Percentiles rank a stretch among this genome's conserved stretches.
phyloP scores from a whole-genome alignment of 352 stramenopile species.

The Globisporangium yorkense region DNA sequence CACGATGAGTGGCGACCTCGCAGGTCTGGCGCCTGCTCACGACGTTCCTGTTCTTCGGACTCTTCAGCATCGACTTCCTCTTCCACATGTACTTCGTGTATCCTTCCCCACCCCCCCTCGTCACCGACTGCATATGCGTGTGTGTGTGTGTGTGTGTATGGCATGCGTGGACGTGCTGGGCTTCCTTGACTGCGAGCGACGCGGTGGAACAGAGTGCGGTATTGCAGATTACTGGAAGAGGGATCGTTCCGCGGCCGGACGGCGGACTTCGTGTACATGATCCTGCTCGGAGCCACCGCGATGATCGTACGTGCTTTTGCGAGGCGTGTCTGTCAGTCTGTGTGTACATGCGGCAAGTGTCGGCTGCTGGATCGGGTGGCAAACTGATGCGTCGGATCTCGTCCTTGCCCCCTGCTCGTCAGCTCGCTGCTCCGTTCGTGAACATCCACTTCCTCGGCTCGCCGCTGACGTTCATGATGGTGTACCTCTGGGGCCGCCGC shows the following conservation, averaged over 20 bases:
- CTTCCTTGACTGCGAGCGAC: constrained; percentile 1
- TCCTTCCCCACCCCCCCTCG: constrained; percentile 27
- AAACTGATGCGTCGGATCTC: not conserved
- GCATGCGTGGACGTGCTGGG: not conserved
- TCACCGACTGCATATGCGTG: constrained; percentile 4
- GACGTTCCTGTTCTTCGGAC: constrained; percentile 99
- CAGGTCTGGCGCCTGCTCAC: constrained; percentile 95
- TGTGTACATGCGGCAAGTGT: too few species aligned
- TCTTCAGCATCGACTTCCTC: constrained; percentile 98
- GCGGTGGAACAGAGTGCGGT: constrained; percentile 64
- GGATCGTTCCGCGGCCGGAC: constrained; percentile 96
- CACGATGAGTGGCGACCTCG: too few species aligned
- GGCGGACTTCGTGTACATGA: constrained; percentile 97
- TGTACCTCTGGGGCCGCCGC: constrained; percentile 97
- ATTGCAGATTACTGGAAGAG: constrained; percentile 97
- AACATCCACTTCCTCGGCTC: constrained; percentile 97
- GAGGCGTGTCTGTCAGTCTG: too few species aligned
- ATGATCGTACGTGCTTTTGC: constrained; percentile 86
- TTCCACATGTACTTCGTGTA: constrained; percentile 99
- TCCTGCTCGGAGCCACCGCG: constrained; percentile 92
- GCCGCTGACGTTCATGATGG: constrained; percentile 99
- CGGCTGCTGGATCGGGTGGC: not conserved
- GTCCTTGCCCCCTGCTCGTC: not conserved
- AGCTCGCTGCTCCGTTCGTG: constrained; percentile 94
- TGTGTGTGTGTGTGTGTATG: constrained; percentile 4